Conservation (phyloP, 75 land plant species). For the Ceratopteris richardii region DNA sequence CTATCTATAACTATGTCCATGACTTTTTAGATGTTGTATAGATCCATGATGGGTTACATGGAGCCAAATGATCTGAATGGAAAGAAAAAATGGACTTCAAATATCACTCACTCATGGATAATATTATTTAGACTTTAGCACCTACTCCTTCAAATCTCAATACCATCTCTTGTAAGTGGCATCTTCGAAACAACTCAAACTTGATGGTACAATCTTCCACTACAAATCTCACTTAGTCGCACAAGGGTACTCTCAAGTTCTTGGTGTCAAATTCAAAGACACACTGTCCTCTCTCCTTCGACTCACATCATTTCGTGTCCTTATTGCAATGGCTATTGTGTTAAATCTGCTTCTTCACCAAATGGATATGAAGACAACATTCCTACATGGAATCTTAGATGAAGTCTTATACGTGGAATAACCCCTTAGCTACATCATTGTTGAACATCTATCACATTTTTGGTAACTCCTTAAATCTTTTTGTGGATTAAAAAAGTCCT, state of each 20-base stretch:
- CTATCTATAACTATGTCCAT: background rate
- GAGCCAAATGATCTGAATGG: slow-evolving; percentile 2
- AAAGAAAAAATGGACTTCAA: slow-evolving; percentile 7
- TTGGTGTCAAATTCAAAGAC: slow-evolving; percentile 19
- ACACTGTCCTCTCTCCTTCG: slow-evolving; percentile 10
- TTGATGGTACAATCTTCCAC: slow-evolving; percentile 8
- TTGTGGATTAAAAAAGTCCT: slow-evolving; percentile 18
- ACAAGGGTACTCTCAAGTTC: slow-evolving; percentile 10
- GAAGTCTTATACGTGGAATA: slow-evolving; percentile 16
- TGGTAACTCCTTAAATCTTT: slow-evolving; percentile 8
- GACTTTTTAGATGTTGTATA: background rate
- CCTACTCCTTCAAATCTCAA: slow-evolving; percentile 2
- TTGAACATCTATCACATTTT: slow-evolving; percentile 6
- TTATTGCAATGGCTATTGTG: slow-evolving; percentile 1
- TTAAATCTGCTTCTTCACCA: slow-evolving; percentile 7
- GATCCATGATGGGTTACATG: background rate
- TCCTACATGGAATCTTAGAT: slow-evolving; percentile 13
- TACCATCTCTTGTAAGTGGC: slow-evolving; percentile 7
- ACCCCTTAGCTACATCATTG: slow-evolving; percentile 3
- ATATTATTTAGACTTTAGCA: slow-evolving; percentile 14
- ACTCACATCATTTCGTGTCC: slow-evolving; percentile 6
- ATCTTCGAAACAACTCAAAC: slow-evolving; percentile 9
- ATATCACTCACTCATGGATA: slow-evolving; percentile 5
- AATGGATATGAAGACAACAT: slow-evolving; percentile 25
- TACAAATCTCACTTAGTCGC: slow-evolving; percentile 19